Evolutionary conservation across 176 grass and related monocot genomes (phyloP).

Genomic region (Tillandsia leiboldiana): DNA sequence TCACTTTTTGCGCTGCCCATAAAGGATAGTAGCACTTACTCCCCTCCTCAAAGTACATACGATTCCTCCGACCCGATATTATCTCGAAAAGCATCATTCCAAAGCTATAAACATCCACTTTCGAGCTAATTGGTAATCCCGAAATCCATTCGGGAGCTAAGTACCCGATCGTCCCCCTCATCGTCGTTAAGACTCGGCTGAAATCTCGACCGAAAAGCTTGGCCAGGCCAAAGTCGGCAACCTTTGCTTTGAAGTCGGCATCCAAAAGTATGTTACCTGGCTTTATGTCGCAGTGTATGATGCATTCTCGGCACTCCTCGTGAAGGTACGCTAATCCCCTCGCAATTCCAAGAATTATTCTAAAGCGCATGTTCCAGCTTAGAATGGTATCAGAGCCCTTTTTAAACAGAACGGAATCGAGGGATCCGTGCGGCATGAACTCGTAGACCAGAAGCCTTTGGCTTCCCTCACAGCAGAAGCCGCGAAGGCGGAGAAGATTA

Average conservation of each 20-base stretch:
- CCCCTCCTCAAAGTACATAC: constrained; percentile 1
- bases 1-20: constrained; percentile 46
- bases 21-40: constrained; percentile 42
- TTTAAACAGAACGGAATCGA: constrained; percentile 24
- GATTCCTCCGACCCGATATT: constrained; percentile 30
- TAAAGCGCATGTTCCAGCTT: constrained; percentile 48
- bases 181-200: constrained; percentile 74
- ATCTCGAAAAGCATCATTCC: constrained; percentile 8
- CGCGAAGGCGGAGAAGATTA: too few relatives aligned
- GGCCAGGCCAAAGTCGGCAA: constrained; percentile 71
- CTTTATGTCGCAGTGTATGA: constrained; percentile 88
- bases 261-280: constrained; percentile 86
- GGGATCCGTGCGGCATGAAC: too few relatives aligned
- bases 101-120: constrained; percentile 51
- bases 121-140: constrained; percentile 52
- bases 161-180: constrained; percentile 82
- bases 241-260: constrained; percentile 51
- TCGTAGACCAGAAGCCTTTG: too few relatives aligned
- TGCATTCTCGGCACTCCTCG: constrained; percentile 73
- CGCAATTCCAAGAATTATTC: constrained; percentile 65
- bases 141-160: constrained; percentile 83
- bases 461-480: too few relatives aligned
- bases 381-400: constrained; percentile 20
- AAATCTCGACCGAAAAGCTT: constrained; percentile 78
- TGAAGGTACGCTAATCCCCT: constrained; percentile 73